These are phyloP conservation scores for Vachellia collinsii DNA, from an alignment of 306 rosid species.

Conservation along the genomic window DNA sequence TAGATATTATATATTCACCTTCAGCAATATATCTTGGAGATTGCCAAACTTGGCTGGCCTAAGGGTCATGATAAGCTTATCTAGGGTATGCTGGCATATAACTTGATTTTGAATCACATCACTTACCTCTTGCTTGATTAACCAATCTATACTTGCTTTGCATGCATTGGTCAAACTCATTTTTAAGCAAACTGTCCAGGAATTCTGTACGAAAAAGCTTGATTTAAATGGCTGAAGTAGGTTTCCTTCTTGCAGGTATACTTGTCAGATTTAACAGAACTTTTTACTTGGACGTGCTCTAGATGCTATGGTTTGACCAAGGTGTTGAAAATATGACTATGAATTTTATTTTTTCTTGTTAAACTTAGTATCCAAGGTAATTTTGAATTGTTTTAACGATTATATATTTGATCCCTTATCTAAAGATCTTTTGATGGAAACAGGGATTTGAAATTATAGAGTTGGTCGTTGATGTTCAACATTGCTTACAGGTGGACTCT, in stretches of 20 bases:
- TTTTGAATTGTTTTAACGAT: slow-evolving; percentile 28
- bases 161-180: slow-evolving; percentile 24
- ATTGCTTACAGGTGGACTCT: slow-evolving; percentile 86
- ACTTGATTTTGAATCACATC: slow-evolving; percentile 26
- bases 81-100: background rate
- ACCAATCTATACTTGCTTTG: slow-evolving; percentile 30
- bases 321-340: slow-evolving; percentile 58
- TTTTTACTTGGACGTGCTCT: slow-evolving; percentile 90
- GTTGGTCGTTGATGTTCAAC: slow-evolving; percentile 88
- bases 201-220: slow-evolving; percentile 16
- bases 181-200: slow-evolving; percentile 2
- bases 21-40: slow-evolving; percentile 28
- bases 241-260: slow-evolving; percentile 71
- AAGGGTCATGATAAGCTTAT: slow-evolving; percentile 13
- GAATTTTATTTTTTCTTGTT: slow-evolving; percentile 26
- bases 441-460: slow-evolving; percentile 97
- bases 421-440: slow-evolving; percentile 44
- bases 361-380: slow-evolving; percentile 17
- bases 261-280: slow-evolving; percentile 80
- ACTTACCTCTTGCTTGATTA: slow-evolving; percentile 15
- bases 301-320: slow-evolving; percentile 74
- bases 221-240: slow-evolving; percentile 35
- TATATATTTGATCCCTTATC: slow-evolving; percentile 18
- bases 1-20: slow-evolving; percentile 16
- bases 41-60: slow-evolving; percentile 15